Evolutionary conservation across 2,329 filamentous ascomycete genomes (phyloP), one percentile per base, ranked within the genome.

Genomic region (Dothiorella sarmentorum): DNA sequence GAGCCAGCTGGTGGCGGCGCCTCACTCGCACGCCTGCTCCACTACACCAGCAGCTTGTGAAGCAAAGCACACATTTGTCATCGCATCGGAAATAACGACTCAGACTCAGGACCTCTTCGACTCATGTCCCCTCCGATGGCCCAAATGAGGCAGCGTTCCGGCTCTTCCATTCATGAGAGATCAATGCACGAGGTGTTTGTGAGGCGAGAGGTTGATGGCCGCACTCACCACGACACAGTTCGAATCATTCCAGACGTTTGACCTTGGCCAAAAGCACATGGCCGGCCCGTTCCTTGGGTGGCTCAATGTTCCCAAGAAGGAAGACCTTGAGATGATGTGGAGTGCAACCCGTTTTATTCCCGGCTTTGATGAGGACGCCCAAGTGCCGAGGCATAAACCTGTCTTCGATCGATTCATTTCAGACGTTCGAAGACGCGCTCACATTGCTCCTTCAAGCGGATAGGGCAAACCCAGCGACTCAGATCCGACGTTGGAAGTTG

Each of bases 401-500:
- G 18, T 18, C 20, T 18, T 29, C 45, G 20, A 40, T 53, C 49
- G 49, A 53, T 53, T 53, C 49, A 53, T 27, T 52, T 20, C 49
- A 53, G 49, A 53, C 49, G 49, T 53, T 40, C 49, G 49, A 53
- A 6, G 49, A 3, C 22, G 20, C 24, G 35, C 49, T 22, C 22
- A 7, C 40, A 17, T n/a, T 51, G 18, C 45, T 51, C 15, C 31
- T 51, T 37, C 49, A 27, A 52, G 33, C 33, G 13, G 9, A 4
- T 33, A 15, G 22, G 9, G 33, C 22, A 11, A 35, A 40, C 49
- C 49, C 35, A 11, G 33, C 24, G 49, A 53, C 49, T 53, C 49
- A 53, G 49, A 53, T 53, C 49, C 33, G 49, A 53, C 49, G 49
- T 53, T 20, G 22, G 49, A 53, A 53, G 29, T 53, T 53, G 33